A percentile compares a stretch with the other conserved stretches of the same genome.
Conservation (phyloP, 2,329 filamentous ascomycete species). For the Monosporascus ibericus region DNA sequence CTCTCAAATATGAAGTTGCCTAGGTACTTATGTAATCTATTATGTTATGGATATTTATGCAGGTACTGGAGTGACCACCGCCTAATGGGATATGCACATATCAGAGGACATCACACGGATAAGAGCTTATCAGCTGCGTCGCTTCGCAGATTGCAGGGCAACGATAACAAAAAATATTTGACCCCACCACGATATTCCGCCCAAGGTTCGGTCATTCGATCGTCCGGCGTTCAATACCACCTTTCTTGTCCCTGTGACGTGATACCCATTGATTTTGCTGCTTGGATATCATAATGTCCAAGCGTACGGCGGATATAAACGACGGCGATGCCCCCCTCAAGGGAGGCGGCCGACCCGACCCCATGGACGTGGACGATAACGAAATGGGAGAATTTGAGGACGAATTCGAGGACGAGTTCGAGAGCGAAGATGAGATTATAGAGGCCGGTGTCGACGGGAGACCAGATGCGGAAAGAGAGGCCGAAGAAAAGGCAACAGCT, state of each 20-base stretch:
- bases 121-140: no score
- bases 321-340: slow-evolving; percentile 48
- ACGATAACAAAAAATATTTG: background rate
- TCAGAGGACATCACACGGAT: no score
- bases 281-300: slow-evolving; percentile 44
- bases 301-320: slow-evolving; percentile 48
- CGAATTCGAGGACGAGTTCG: slow-evolving; percentile 88
- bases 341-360: slow-evolving; percentile 54
- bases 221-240: background rate
- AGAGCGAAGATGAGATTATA: slow-evolving; percentile 83
- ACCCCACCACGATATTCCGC: background rate
- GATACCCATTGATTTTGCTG: background rate
- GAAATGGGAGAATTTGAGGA: slow-evolving; percentile 85
- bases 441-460: slow-evolving; percentile 91
- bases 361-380: slow-evolving; percentile 59
- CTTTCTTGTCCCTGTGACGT: background rate
- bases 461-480: slow-evolving; percentile 87
- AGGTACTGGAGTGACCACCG: no score
- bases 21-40: no score
- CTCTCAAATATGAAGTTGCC: no score
- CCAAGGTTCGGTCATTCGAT: background rate
- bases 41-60: no score
- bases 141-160: no score
- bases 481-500: slow-evolving; percentile 67
- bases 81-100: no score